Conservation (phyloP, 179 eudicot genomes). For the Carnegiea gigantea region DNA sequence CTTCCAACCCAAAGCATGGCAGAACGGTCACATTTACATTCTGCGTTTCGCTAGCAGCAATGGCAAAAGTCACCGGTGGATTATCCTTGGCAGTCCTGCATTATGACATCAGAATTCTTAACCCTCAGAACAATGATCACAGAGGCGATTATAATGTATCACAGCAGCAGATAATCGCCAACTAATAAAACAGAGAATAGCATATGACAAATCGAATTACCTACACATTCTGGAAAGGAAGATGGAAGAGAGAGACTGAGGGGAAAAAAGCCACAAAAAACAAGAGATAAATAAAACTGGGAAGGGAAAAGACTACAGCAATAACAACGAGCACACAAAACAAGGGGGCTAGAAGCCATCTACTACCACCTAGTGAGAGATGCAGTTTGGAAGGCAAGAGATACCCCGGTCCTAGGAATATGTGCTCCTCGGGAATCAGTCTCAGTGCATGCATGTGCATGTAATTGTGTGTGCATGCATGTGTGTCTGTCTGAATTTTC, state of each 20-base stretch:
- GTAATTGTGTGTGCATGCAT: neutral
- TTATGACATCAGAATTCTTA: conserved; percentile 23
- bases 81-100: conserved; percentile 86
- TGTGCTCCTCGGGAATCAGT: neutral
- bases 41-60: conserved; percentile 98
- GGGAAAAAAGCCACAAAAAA: too few relatives aligned
- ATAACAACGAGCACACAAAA: neutral
- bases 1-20: conserved; percentile 86
- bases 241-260: neutral
- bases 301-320: neutral
- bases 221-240: too few relatives aligned
- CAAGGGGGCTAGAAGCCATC: neutral
- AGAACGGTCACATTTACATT: conserved; percentile 91
- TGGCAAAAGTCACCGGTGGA: conserved; percentile 93
- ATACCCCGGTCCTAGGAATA: neutral
- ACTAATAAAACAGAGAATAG: neutral
- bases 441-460: neutral
- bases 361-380: neutral
- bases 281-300: too few relatives aligned
- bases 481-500: neutral
- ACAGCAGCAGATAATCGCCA: neutral
- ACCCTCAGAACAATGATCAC: conserved; percentile 20
- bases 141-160: neutral
- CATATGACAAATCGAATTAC: neutral
- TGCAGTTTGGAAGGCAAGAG: neutral